Conservation (phyloP, 495 filamentous ascomycete genomes). For the Daldinia caldariorum region DNA sequence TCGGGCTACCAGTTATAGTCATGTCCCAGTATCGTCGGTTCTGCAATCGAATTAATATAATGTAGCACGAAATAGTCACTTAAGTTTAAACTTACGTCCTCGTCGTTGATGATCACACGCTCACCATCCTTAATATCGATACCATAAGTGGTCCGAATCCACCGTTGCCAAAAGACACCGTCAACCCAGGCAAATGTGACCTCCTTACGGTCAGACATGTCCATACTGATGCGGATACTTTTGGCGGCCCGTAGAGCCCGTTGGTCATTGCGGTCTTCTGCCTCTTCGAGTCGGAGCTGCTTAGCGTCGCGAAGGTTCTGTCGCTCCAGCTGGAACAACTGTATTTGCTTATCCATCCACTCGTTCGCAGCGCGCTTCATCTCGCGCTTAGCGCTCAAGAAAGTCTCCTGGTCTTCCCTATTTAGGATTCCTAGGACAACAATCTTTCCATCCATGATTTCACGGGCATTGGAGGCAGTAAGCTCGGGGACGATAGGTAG, state of each 20-base stretch:
- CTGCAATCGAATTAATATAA: constrained; percentile 55
- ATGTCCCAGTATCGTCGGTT: constrained; percentile 94
- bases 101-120: constrained; percentile 94
- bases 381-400: constrained; percentile 80
- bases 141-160: constrained; percentile 93
- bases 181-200: constrained; percentile 99
- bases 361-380: constrained; percentile 95
- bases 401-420: constrained; percentile 81
- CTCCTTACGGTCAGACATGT: constrained; percentile 84
- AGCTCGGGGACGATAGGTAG: constrained; percentile 97
- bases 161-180: constrained; percentile 95
- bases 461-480: constrained; percentile 85
- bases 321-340: constrained; percentile 87
- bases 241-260: constrained; percentile 88
- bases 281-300: constrained; percentile 94
- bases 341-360: constrained; percentile 96
- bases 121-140: constrained; percentile 86
- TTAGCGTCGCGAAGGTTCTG: constrained; percentile 94
- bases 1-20: constrained; percentile 85
- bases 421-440: constrained; percentile 92
- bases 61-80: background rate
- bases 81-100: constrained; percentile 75
- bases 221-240: constrained; percentile 88
- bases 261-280: constrained; percentile 92
- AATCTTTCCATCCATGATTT: constrained; percentile 93